Evolutionary conservation across 2,329 filamentous ascomycete species (phyloP).

Genomic region (Colletotrichum cereale): DNA sequence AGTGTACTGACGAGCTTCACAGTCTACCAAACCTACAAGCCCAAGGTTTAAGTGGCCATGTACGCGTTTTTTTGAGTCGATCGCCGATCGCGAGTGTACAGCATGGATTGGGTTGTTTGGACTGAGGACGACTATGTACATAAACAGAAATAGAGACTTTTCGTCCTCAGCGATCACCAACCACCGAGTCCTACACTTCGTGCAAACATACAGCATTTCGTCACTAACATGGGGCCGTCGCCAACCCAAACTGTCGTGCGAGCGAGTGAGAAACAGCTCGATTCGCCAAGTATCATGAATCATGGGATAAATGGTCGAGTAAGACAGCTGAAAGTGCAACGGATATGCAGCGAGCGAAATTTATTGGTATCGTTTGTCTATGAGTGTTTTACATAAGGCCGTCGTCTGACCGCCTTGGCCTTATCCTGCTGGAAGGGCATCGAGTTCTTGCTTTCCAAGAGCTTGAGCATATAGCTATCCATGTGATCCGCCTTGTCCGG

Average conservation of each 20-base stretch:
- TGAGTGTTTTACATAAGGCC: slow-evolving; percentile 17
- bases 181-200: neutral
- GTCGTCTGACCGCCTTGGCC: slow-evolving; percentile 2
- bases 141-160: slow-evolving; percentile 50
- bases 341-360: neutral
- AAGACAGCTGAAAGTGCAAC: too few species aligned
- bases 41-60: slow-evolving; percentile 52
- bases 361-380: slow-evolving; percentile 40
- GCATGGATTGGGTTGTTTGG: slow-evolving; percentile 43
- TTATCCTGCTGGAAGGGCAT: slow-evolving; percentile 10
- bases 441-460: slow-evolving; percentile 51
- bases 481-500: slow-evolving; percentile 59
- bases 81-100: slow-evolving; percentile 33
- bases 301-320: neutral
- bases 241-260: neutral
- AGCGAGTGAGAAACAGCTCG: neutral
- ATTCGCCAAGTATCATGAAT: too few species aligned
- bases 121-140: slow-evolving; percentile 47
- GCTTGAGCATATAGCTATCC: slow-evolving; percentile 58
- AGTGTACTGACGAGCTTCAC: slow-evolving; percentile 43
- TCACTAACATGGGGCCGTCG: neutral
- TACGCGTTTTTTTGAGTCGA: slow-evolving; percentile 33
- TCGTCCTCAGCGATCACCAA: slow-evolving; percentile 38
- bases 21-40: slow-evolving; percentile 67
- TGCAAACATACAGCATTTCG: neutral